Conservation (phyloP, 176 grass and related monocot species). For the Eragrostis nindensis region DNA sequence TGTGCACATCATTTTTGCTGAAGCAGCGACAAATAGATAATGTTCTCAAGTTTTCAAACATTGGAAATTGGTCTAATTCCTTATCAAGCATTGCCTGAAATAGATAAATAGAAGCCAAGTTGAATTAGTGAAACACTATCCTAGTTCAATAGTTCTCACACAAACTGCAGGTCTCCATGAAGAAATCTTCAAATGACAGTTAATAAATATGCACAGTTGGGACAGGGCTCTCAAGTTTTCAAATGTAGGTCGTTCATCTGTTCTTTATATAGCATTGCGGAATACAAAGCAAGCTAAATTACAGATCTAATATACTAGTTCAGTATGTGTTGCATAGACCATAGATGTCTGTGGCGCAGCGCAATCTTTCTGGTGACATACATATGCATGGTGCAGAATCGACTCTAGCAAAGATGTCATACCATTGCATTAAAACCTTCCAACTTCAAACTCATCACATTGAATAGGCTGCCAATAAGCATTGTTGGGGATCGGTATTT, state of each 20-base stretch:
- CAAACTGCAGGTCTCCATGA: neutral
- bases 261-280: too few relatives aligned
- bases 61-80: neutral
- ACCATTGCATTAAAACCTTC: neutral
- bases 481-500: too few relatives aligned
- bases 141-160: neutral
- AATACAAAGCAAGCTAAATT: too few relatives aligned
- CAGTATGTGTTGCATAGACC: too few relatives aligned
- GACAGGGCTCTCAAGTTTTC: too few relatives aligned
- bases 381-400: neutral
- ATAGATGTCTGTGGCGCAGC: too few relatives aligned
- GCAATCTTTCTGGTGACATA: neutral
- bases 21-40: neutral
- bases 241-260: too few relatives aligned
- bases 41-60: slow-evolving; percentile 1
- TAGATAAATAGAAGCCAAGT: neutral
- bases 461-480: neutral
- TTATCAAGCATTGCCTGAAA: neutral
- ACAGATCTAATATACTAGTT: too few relatives aligned
- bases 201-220: too few relatives aligned
- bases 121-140: neutral
- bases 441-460: neutral
- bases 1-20: neutral
- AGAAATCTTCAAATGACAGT: neutral
- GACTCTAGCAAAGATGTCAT: neutral